Evolutionary conservation across 73 alveolate species (phyloP).

Genomic region (Symbiodinium natans): DNA sequence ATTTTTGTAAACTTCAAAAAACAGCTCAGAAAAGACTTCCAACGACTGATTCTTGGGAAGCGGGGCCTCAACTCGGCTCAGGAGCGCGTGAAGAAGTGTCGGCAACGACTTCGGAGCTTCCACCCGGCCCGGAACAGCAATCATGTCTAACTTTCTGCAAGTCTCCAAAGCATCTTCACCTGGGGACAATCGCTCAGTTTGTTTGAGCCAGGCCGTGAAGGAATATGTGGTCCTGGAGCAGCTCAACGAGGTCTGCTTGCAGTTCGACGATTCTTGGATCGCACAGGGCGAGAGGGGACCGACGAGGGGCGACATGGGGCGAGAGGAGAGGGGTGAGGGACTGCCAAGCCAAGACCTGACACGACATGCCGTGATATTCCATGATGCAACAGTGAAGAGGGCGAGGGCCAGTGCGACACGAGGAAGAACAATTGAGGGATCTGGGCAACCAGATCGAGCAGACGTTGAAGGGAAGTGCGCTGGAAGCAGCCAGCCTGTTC

Average conservation of each 20-base stretch:
- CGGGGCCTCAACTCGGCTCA: too few species aligned
- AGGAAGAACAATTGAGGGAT: slow-evolving; percentile 46
- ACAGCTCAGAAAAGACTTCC: too few species aligned
- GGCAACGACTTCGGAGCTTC: slow-evolving; percentile 60
- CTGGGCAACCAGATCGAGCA: slow-evolving; percentile 36
- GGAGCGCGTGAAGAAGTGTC: slow-evolving; percentile 87
- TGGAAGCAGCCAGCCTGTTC: slow-evolving; percentile 30
- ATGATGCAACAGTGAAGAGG: too few species aligned
- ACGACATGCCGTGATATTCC: too few species aligned
- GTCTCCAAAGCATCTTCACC: background rate
- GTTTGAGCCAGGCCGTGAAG: slow-evolving; percentile 31
- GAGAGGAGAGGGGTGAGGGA: too few species aligned
- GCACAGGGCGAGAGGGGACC: too few species aligned
- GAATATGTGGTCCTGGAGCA: slow-evolving; percentile 73
- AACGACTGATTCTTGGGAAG: too few species aligned
- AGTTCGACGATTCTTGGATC: slow-evolving; percentile 11
- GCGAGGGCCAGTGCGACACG: too few species aligned
- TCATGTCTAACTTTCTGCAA: background rate
- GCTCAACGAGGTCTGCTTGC: slow-evolving; percentile 55
- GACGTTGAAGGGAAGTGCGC: background rate
- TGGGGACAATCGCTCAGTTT: background rate
- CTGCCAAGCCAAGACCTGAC: too few species aligned
- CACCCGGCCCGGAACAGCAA: background rate
- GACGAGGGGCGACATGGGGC: too few species aligned
- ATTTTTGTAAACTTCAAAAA: background rate